Evolutionary conservation across 2,329 filamentous ascomycete genomes (phyloP), one percentile per base, ranked within the genome.

Genomic region (Microdochium nivale): DNA sequence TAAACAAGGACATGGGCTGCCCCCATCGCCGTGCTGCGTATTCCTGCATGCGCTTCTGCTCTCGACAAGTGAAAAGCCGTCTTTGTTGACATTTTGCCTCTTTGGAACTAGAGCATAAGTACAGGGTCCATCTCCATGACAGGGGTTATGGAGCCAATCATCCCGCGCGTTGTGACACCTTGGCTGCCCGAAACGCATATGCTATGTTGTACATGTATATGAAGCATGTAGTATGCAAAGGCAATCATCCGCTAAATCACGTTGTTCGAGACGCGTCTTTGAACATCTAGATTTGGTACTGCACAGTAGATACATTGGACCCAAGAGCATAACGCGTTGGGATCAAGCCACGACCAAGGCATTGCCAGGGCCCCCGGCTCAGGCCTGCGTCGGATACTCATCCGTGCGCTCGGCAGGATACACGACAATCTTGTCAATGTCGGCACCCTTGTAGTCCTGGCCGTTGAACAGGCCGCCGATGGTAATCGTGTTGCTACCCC

Each of bases 391-490:
- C 27, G 27, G 27, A 11, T 30, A 30, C 27, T 30, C 27, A 11
- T 11, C 27, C 27, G 5, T 30, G 27, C 27, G 27, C 27, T 30
- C 79, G 0, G 77, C 67, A 1, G 79, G 80, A 61, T 83, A 83
- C 0, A 84, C 80, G 1, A 83, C 71, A 56, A 84, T 76, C 14
- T 72, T 70, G 56, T 84, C 80, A 23, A 84, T 59, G 58, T 84
- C 80, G 1, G 77, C 80, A 0, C 79, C 79, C 60, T 78, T 81
- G 19, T 72, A 69, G 51, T 80, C 76, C 47, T 78, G 68, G 0
- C 79, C 79, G 51, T 84, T 83, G 48, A 63, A 70, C 47, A 83
- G 54, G 0, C 81, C 80, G 0, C 80, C 79, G 24, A 84, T 70
- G 1, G 75, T 78, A 49, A 84, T 81, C 0, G 70, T 78, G 54